Base-by-base conservation (phyloP, 352 stramenopile species). In the Phytophthora hybrid region DNA sequence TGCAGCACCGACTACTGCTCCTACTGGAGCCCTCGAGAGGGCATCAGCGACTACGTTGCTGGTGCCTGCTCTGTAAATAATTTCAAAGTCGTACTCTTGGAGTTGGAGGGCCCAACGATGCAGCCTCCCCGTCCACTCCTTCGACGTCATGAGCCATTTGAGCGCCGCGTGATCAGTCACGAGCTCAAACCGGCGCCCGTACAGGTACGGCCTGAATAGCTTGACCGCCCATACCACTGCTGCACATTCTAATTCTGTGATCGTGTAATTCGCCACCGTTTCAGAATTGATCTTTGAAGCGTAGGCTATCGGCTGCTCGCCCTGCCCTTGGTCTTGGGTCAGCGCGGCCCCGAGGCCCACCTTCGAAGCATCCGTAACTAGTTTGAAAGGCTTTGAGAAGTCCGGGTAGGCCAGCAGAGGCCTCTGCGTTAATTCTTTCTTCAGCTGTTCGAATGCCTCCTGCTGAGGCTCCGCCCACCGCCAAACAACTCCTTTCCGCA, bases 301-400 rank as follows among this genome's bases (percentile, higher is more conserved):
- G n/a, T n/a, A n/a, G n/a, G n/a, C n/a, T n/a, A n/a, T n/a, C n/a
- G n/a, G n/a, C n/a, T n/a, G n/a, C n/a, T n/a, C n/a, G n/a, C n/a
- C n/a, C n/a, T n/a, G 1, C 0, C 64, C 69, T 3, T 71, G 57
- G n/a, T 74, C 63, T 19, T 83, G 76, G 58, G 71, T 78, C 19
- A 85, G 29, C 0, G 59, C 59, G 0, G 73, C 69, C 0, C 79
- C 73, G 0, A 77, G 8, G 0, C 70, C 69, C 0, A 74, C 57
- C 13, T 19, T 4, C 2, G 67, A 83, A 0, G 73, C 76, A 37
- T 83, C 78, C 1, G 66, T 78, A 0, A 59, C 61, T 23, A 81
- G 3, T 8, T 71, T 61, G 26, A 83, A 85, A 0, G 69, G 61
- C n/a, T 61, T 59, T 0, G 41, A 56, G 52, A 77, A 84, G 19